These are phyloP conservation scores for Cryptococcus depauperatus DNA, from an alignment of 1,284 basidiomycete species.

Conservation along the genomic window DNA sequence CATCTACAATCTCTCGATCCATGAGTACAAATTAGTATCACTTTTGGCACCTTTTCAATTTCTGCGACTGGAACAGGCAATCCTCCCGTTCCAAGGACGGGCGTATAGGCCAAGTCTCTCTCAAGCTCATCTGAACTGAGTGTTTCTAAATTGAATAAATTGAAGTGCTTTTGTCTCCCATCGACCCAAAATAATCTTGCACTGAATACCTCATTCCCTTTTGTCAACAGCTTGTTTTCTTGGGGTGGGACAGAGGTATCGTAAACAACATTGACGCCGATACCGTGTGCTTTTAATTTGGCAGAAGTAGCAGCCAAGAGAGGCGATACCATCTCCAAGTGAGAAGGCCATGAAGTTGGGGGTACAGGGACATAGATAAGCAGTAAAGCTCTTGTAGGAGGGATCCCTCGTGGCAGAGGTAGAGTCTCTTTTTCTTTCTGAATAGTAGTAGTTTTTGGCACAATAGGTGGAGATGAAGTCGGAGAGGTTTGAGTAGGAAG, in stretches of 20 bases:
- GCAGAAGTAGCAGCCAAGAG: slow-evolving; percentile 19
- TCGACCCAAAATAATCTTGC: slow-evolving; percentile 33
- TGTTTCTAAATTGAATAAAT: slow-evolving; percentile 13
- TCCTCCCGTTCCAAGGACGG: slow-evolving; percentile 1
- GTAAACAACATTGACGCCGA: slow-evolving; percentile 34
- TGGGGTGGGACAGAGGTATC: slow-evolving; percentile 17
- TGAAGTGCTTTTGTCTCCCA: slow-evolving; percentile 18
- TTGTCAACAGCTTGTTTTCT: slow-evolving; percentile 5
- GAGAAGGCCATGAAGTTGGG: slow-evolving; percentile 31
- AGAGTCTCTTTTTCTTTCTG: too few relatives aligned
- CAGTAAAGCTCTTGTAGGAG: slow-evolving; percentile 24
- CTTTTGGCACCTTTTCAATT: slow-evolving; percentile 4
- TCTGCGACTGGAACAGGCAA: not conserved
- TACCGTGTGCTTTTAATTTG: slow-evolving; percentile 17
- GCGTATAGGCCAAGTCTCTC: slow-evolving; percentile 12
- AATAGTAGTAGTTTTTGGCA: too few relatives aligned
- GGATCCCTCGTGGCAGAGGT: slow-evolving; percentile 28
- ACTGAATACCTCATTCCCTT: slow-evolving; percentile 18
- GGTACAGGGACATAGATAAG: slow-evolving; percentile 33
- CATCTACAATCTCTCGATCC: slow-evolving; percentile 64
- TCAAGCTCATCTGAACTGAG: slow-evolving; percentile 13
- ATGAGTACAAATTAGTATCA: slow-evolving; percentile 66
- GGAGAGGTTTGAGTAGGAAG: too few relatives aligned
- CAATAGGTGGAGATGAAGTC: too few relatives aligned
- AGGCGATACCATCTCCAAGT: slow-evolving; percentile 30